Percentiles rank a stretch among this genome's conserved stretches.
Evolutionary conservation across 768 basidiomycete genomes (phyloP).

Genomic region (Boletus rubescentipes): DNA sequence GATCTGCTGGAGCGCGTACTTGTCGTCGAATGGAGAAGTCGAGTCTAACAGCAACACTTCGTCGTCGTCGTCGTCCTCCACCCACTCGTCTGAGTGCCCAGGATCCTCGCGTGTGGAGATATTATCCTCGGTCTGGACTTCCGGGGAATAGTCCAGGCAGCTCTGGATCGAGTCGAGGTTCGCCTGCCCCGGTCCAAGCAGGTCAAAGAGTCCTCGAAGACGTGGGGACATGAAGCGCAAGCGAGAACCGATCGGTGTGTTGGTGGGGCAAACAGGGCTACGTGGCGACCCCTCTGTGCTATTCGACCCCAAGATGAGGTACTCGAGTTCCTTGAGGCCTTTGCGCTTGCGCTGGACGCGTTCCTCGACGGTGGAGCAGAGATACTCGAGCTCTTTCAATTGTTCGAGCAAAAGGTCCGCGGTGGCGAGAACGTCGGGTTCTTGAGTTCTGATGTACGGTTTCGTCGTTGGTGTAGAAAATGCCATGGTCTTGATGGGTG

Average conservation of each 20-base stretch:
- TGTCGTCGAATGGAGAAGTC: constrained; percentile 24
- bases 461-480: not conserved
- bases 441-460: not conserved
- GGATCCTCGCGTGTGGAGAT: constrained; percentile 5
- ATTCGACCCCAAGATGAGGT: constrained; percentile 16
- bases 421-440: constrained; percentile 28
- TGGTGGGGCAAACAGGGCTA: constrained; percentile 19
- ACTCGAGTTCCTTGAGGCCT: constrained; percentile 24
- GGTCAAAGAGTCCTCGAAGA: constrained; percentile 32
- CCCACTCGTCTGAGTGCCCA: constrained; percentile 18
- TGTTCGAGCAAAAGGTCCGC: constrained; percentile 30
- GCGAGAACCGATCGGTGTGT: constrained; percentile 21
- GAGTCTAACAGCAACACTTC: constrained; percentile 13
- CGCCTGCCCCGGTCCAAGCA: constrained; percentile 25
- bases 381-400: constrained; percentile 24
- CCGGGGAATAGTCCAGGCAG: constrained; percentile 25
- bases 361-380: constrained; percentile 22
- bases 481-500: constrained; percentile 13
- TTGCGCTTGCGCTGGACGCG: constrained; percentile 23
- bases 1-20: constrained; percentile 12
- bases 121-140: not conserved
- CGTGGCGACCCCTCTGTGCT: constrained; percentile 11
- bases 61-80: constrained; percentile 31
- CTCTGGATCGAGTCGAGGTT: constrained; percentile 26
- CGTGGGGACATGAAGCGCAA: constrained; percentile 24